phyloP scores from a whole-genome alignment of 2,329 filamentous ascomycete genomes.

The Nemania abortiva region DNA sequence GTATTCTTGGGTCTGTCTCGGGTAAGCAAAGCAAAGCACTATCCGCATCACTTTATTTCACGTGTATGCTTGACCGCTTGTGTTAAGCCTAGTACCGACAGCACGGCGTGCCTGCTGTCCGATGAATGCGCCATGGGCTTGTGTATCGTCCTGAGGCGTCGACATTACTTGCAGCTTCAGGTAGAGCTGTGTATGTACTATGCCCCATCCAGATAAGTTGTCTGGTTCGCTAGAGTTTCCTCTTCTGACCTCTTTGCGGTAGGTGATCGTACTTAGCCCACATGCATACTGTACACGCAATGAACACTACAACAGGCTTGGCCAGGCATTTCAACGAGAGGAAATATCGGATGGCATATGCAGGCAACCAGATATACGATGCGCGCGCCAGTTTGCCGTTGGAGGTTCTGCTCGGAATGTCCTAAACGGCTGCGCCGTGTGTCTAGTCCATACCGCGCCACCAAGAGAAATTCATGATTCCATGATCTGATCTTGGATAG shows the following conservation, averaged over 20 bases:
- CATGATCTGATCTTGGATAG: neutral
- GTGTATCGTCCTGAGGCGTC: neutral
- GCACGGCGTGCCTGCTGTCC: neutral
- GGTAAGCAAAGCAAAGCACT: neutral
- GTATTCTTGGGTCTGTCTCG: neutral
- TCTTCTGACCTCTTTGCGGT: neutral
- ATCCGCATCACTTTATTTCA: neutral
- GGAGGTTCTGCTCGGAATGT: neutral
- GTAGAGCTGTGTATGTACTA: neutral
- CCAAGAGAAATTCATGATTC: neutral
- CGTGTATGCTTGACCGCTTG: neutral
- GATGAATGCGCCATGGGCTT: neutral
- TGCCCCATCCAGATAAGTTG: neutral
- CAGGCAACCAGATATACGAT: neutral
- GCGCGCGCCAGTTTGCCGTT: neutral
- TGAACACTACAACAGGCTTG: neutral
- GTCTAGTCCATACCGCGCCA: neutral
- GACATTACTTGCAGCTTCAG: neutral
- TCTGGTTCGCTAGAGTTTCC: neutral
- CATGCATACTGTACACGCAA: neutral
- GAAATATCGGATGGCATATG: neutral
- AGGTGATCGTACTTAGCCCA: neutral
- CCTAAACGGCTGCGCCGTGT: neutral
- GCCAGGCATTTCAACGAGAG: neutral
- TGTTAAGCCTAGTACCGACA: neutral